These are phyloP conservation scores for Stephania cephalantha DNA, from an alignment of 164 flowering plant genomes.

Conservation along the genomic window DNA sequence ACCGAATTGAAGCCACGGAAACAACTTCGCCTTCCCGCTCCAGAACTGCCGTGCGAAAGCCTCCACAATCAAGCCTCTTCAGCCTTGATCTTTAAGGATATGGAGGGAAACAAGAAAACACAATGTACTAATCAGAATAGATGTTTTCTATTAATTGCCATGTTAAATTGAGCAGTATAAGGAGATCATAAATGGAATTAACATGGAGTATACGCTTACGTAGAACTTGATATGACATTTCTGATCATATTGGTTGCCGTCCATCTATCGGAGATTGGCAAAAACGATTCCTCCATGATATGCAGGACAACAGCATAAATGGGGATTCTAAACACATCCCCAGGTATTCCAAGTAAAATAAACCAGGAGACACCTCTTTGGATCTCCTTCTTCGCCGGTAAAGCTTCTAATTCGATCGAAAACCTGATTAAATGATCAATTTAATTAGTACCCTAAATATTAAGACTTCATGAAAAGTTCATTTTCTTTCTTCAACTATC, in stretches of 20 bases:
- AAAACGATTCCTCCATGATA: not conserved
- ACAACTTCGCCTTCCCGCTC: conserved; percentile 39
- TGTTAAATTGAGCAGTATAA: too few relatives aligned
- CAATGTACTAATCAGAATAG: not conserved
- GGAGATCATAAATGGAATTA: too few relatives aligned
- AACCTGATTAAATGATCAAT: not conserved
- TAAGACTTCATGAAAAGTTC: not conserved
- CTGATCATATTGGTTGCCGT: not conserved
- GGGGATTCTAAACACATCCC: not conserved
- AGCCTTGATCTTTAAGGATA: conserved; percentile 34
- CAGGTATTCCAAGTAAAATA: not conserved
- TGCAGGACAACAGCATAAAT: not conserved
- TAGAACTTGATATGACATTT: not conserved
- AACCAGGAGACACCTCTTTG: not conserved
- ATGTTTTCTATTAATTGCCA: too few relatives aligned
- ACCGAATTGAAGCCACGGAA: conserved; percentile 53
- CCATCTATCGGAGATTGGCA: not conserved
- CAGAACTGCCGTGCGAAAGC: conserved; percentile 45
- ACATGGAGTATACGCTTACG: not conserved
- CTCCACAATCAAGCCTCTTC: conserved; percentile 29
- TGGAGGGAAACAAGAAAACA: conserved; percentile 4
- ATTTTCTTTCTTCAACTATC: not conserved
- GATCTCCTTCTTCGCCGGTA: not conserved
- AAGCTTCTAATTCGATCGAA: not conserved
- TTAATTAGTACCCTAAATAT: not conserved